Conservation (phyloP, 2,329 filamentous ascomycete species). For the Fusarium pseudocircinatum region DNA sequence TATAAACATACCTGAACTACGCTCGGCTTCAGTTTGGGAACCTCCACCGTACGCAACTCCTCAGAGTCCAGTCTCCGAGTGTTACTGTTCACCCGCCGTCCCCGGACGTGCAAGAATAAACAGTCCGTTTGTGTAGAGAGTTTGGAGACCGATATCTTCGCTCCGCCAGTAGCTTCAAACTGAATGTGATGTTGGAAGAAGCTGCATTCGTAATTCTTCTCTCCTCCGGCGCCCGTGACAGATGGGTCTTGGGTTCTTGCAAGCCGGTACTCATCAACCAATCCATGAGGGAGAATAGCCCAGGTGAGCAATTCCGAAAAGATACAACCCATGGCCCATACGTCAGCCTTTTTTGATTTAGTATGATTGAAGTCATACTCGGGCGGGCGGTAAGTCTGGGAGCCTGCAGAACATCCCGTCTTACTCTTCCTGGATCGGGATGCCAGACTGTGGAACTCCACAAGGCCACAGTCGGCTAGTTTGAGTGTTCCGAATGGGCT, state of each 20-base stretch:
- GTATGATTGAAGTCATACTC: not conserved
- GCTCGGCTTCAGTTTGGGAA: not conserved
- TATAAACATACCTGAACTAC: not conserved
- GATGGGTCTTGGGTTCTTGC: not conserved
- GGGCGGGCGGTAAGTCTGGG: fast-evolving
- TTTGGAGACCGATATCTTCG: too few species aligned
- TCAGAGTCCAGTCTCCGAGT: not conserved
- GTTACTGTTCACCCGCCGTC: not conserved
- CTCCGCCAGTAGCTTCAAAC: not conserved
- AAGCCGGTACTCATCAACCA: not conserved
- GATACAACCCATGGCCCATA: not conserved
- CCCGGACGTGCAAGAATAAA: not conserved
- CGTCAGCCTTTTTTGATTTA: not conserved
- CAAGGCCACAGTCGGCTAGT: not conserved
- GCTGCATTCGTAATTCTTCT: not conserved
- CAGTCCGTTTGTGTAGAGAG: too few species aligned
- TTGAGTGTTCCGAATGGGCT: not conserved
- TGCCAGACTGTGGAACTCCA: not conserved
- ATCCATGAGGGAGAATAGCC: not conserved
- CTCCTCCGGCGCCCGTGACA: fast-evolving
- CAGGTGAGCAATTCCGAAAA: not conserved
- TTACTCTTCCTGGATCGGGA: not conserved
- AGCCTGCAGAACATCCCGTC: not conserved
- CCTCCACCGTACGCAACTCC: not conserved
- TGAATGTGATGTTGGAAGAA: not conserved